Conservation (phyloP, 1,139 yeast species). For the Yamadazyma triangularis region DNA sequence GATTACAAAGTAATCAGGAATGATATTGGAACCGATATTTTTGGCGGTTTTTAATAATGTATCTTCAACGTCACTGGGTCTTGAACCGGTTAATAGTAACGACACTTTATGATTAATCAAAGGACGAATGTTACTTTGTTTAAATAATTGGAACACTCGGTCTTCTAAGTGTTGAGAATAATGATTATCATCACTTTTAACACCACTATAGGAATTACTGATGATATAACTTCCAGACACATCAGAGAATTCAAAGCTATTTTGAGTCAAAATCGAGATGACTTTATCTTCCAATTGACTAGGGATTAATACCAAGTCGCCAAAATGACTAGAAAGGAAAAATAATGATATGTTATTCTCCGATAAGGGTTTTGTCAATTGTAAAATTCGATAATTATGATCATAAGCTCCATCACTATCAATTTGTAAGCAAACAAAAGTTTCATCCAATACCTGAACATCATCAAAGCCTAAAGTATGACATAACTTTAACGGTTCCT, state of each 20-base stretch:
- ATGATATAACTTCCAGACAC: slow-evolving; percentile 30
- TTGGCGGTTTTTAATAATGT: slow-evolving; percentile 35
- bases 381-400: slow-evolving; percentile 54
- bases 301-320: slow-evolving; percentile 66
- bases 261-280: slow-evolving; percentile 35
- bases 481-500: slow-evolving; percentile 29
- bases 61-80: slow-evolving; percentile 43
- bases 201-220: slow-evolving; percentile 1
- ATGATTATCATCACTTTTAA: slow-evolving; percentile 17
- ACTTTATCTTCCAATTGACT: slow-evolving; percentile 39
- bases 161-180: slow-evolving; percentile 49
- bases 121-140: slow-evolving; percentile 40
- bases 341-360: slow-evolving; percentile 55
- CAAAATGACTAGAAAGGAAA: slow-evolving; percentile 61
- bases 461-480: slow-evolving; percentile 21
- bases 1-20: slow-evolving; percentile 53
- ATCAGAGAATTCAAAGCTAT: slow-evolving; percentile 44
- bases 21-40: slow-evolving; percentile 23
- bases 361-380: slow-evolving; percentile 58
- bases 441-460: slow-evolving; percentile 42
- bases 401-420: slow-evolving; percentile 66
- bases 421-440: slow-evolving; percentile 53
- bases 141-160: slow-evolving; percentile 39
- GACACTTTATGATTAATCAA: slow-evolving; percentile 34
- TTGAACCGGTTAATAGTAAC: slow-evolving; percentile 58